Percentiles rank a stretch among this genome's conserved stretches.
These are phyloP conservation scores for Thraustochytrium sp. DNA, from an alignment of 352 stramenopile genomes.

Conservation along the genomic window DNA sequence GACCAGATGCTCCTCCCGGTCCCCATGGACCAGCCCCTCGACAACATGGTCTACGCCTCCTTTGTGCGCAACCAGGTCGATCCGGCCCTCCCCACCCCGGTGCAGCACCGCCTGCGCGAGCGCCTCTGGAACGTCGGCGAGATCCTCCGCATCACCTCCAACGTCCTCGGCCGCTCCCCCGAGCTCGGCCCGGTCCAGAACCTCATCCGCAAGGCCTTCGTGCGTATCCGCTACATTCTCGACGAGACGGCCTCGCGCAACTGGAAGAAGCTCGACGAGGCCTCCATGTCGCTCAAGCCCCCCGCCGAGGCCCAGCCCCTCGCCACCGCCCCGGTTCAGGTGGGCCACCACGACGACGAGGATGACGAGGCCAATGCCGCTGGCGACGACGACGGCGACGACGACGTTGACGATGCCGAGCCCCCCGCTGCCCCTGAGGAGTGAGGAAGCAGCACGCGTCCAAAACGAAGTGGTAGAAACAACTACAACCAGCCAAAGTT, in stretches of 20 bases:
- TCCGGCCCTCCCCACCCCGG: constrained; percentile 64
- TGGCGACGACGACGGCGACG: too few relatives aligned
- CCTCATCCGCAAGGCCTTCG: constrained; percentile 81
- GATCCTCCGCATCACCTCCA: constrained; percentile 74
- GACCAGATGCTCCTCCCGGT: constrained; percentile 61
- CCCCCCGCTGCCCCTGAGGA: too few relatives aligned
- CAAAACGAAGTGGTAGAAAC: too few relatives aligned
- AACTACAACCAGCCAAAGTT: too few relatives aligned
- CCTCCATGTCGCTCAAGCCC: background rate
- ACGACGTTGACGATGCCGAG: too few relatives aligned
- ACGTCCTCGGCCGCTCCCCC: constrained; percentile 76
- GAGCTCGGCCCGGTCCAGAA: constrained; percentile 71
- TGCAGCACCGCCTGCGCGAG: constrained; percentile 78
- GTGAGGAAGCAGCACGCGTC: too few relatives aligned
- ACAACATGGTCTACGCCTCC: constrained; percentile 74
- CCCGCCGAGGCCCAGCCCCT: background rate
- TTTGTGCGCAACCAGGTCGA: constrained; percentile 77
- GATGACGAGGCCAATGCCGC: too few relatives aligned
- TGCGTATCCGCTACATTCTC: constrained; percentile 81
- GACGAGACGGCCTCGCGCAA: constrained; percentile 57
- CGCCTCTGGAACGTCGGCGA: constrained; percentile 72
- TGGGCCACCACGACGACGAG: background rate
- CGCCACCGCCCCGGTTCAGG: background rate
- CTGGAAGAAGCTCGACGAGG: constrained; percentile 43
- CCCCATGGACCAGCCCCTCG: constrained; percentile 63